Base-by-base conservation (phyloP, 305 asterid genomes). In the Solanum aculeatissimum region DNA sequence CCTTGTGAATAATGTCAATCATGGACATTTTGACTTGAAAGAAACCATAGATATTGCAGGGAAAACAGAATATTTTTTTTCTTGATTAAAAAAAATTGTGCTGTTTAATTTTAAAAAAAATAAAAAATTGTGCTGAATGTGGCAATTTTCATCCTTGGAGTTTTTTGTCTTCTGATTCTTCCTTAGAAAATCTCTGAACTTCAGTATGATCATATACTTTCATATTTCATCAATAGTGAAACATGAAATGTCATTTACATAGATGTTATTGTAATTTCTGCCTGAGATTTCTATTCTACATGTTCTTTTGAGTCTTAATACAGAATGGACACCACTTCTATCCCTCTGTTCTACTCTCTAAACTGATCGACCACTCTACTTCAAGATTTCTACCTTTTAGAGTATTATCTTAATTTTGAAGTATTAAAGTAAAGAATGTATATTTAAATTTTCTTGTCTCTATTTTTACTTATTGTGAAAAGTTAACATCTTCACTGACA, bases 401-500 rank as follows among this genome's bases (percentile, higher is more conserved):
- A 16, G 47, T 77, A 27, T 51, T 77, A 77, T 29, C 29, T 51
- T 51, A 51, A 51, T 51, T n/a, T 51, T 77, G 65, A 77, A 51
- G 82, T 49, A 77, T 25, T 75, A 47, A 25, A 49, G 81, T 75
- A 25, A 25, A 47, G 16, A 75, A 27, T 47, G 62, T 49, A 51
- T 78, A 51, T 53, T 78, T 51, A 53, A 53, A 49, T 55, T 29
- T 77, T 51, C 66, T 53, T 29, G 45, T 78, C 66, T 78, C 12
- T 51, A 78, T 29, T 27, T 75, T 78, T 29, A 12, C 45, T 51
- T 53, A 53, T 51, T 65, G 45, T 49, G 82, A 51, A 51, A 77
- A 53, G 65, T 29, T 53, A 6, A 77, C 66, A 53, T 78, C 81
- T 79, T 86, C 81, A 85, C 86, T 83, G 62, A 79, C 85, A 71